Base-by-base conservation (phyloP, 257 asterid genomes). In the Vinca minor region DNA sequence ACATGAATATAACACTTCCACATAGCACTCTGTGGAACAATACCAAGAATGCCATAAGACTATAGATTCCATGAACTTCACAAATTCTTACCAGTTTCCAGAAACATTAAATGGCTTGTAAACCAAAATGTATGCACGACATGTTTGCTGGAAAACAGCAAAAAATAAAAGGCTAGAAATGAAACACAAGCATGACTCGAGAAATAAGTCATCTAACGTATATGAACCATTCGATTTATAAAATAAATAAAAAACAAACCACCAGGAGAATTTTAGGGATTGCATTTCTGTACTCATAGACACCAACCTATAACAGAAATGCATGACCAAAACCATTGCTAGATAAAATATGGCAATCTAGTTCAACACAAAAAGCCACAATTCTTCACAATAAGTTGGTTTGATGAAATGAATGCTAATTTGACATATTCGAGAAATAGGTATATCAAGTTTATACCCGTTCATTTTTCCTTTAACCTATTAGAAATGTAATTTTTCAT, bases 131-230 rank as follows among this genome's bases (percentile, higher is more conserved):
- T 29, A 34, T 34, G 8, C 11, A 26, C 26, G 38, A 53, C 10
- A 53, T 7, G 59, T 14, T 8, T 13, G 8, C 14, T 50, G 49
- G 10, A 35, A 45, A 23, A 12, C 8, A 18, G 4, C 2, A 28
- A 5, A 55, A 6, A 55, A 14, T 0, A 54, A 28, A 54, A 11
- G 26, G 28, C 15, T 7, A 7, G 8, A 25, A 18, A 26, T 26
- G 18, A 57, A 15, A 56, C 39, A 56, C 71, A 56, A 49, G 11
- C 42, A 38, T 38, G 11, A 38, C 45, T 55, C 17, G 42, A 39
- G 48, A 34, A 38, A 49, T 54, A 20, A 29, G n/a, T 23, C 46
- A 47, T 8, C 12, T 8, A 42, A n/a, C 3, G 18, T 42, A 26
- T n/a, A 17, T 17, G 25, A 44, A 57, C 8, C 23, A 38, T 28